Percentiles rank a stretch among this genome's conserved stretches.
phyloP scores from a whole-genome alignment of 1,284 basidiomycete genomes.

The Pseudozyma tsukubaensis region DNA sequence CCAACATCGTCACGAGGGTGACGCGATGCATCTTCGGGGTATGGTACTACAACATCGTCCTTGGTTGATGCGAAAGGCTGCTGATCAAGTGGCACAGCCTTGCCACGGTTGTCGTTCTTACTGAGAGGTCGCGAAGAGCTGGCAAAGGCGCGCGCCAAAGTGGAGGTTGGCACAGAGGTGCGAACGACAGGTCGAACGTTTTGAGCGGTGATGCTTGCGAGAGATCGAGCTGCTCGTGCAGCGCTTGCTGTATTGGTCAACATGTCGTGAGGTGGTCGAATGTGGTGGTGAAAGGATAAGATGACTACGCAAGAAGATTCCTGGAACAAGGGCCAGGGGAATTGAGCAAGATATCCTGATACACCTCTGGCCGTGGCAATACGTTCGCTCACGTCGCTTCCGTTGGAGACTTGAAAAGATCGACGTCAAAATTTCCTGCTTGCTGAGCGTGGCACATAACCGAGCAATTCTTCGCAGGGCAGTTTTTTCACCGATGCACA shows the following conservation, averaged over 20 bases:
- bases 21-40: slow-evolving; percentile 45
- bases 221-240: slow-evolving; percentile 23
- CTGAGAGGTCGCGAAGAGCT: slow-evolving; percentile 32
- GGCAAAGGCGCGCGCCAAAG: slow-evolving; percentile 21
- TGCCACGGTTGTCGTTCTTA: slow-evolving; percentile 29
- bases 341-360: background rate
- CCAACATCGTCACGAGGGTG: slow-evolving; percentile 54
- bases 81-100: slow-evolving; percentile 24
- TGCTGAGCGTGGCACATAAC: background rate
- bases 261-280: background rate
- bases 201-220: slow-evolving; percentile 16
- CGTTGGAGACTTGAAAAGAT: slow-evolving; percentile 20
- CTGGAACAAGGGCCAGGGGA: background rate
- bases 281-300: slow-evolving; percentile 12
- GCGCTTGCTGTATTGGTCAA: slow-evolving; percentile 20
- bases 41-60: slow-evolving; percentile 41
- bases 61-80: slow-evolving; percentile 38
- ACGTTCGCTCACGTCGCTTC: slow-evolving; percentile 4
- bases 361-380: slow-evolving; percentile 5
- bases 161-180: slow-evolving; percentile 14
- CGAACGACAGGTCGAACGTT: slow-evolving; percentile 8
- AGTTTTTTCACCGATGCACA: slow-evolving; percentile 21
- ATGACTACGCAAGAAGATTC: background rate
- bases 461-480: slow-evolving; percentile 20
- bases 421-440: slow-evolving; percentile 1